Evolutionary conservation across 768 basidiomycete species (phyloP).

Genomic region (Suillus decipiens): DNA sequence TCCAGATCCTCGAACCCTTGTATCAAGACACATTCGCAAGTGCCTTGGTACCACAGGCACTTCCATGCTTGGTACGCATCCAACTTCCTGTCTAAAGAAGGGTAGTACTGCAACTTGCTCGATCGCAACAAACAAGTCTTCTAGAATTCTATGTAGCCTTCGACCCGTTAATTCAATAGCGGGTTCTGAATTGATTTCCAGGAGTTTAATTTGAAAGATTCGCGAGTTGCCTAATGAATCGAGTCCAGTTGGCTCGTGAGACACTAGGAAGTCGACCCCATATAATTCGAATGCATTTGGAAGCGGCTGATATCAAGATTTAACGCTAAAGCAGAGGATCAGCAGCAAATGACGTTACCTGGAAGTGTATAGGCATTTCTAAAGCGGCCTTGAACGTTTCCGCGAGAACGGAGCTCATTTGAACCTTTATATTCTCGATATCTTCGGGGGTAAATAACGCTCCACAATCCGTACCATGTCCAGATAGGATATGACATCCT

Average conservation of each 20-base stretch:
- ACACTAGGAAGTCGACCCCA: constrained; percentile 90
- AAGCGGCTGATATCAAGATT: constrained; percentile 52
- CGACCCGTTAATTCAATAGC: constrained; percentile 93
- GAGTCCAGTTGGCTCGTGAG: constrained; percentile 35
- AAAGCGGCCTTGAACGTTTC: constrained; percentile 88
- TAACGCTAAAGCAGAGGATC: too few species aligned
- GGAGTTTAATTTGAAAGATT: constrained; percentile 63
- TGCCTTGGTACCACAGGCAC: constrained; percentile 52
- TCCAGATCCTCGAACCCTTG: constrained; percentile 42
- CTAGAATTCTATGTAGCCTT: constrained; percentile 76
- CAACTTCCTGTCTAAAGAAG: constrained; percentile 37
- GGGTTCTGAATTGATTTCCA: constrained; percentile 95
- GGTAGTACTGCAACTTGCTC: constrained; percentile 70
- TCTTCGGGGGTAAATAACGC: constrained; percentile 38
- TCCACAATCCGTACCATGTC: constrained; percentile 4
- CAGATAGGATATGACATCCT: constrained; percentile 57
- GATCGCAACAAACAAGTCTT: constrained; percentile 76
- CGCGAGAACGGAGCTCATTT: constrained; percentile 65
- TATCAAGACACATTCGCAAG: constrained; percentile 70
- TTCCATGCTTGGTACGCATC: constrained; percentile 2
- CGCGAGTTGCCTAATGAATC: background rate
- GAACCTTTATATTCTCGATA: constrained; percentile 53
- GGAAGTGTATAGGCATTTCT: constrained; percentile 81
- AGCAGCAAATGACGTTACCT: constrained; percentile 45
- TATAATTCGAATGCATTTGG: constrained; percentile 95